phyloP scores from a whole-genome alignment of 139 green algal genomes.

The Auxenochlorella pyrenoidosa region DNA sequence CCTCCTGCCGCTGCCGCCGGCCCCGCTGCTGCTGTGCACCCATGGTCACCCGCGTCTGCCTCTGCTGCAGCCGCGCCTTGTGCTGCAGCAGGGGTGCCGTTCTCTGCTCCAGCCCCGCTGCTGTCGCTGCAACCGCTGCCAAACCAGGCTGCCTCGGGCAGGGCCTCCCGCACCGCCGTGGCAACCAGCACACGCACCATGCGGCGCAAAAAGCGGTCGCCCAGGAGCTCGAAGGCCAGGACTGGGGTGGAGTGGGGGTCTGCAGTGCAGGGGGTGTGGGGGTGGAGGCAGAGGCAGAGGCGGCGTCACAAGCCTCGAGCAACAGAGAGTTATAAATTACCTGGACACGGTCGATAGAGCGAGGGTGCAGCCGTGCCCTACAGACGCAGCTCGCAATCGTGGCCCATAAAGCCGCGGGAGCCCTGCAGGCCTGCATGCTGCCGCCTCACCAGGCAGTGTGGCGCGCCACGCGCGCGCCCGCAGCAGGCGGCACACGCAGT shows the following conservation, averaged over 20 bases:
- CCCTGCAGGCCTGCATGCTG: not conserved
- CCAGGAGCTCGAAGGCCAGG: constrained; percentile 12
- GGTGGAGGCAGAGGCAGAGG: not conserved
- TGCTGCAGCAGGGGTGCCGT: not conserved
- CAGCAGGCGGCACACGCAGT: constrained; percentile 7
- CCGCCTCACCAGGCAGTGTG: not conserved
- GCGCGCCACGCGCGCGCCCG: constrained; percentile 6
- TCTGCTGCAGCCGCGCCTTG: not conserved
- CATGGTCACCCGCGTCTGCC: not conserved
- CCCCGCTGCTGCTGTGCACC: not conserved
- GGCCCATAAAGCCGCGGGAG: not conserved
- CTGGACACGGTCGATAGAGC: not conserved
- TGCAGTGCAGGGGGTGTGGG: not conserved
- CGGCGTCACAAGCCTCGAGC: too few species aligned
- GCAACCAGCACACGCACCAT: constrained; percentile 35
- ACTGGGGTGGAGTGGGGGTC: not conserved
- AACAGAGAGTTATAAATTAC: too few species aligned
- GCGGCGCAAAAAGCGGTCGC: constrained; percentile 16
- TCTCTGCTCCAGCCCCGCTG: not conserved
- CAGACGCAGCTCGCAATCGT: too few species aligned
- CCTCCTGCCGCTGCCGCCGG: not conserved
- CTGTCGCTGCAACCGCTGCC: not conserved
- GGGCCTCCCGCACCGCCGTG: constrained; percentile 13
- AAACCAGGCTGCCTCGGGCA: not conserved
- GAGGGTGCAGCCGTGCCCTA: too few species aligned